phyloP scores from a whole-genome alignment of 306 rosid genomes.

The Parietaria judaica region DNA sequence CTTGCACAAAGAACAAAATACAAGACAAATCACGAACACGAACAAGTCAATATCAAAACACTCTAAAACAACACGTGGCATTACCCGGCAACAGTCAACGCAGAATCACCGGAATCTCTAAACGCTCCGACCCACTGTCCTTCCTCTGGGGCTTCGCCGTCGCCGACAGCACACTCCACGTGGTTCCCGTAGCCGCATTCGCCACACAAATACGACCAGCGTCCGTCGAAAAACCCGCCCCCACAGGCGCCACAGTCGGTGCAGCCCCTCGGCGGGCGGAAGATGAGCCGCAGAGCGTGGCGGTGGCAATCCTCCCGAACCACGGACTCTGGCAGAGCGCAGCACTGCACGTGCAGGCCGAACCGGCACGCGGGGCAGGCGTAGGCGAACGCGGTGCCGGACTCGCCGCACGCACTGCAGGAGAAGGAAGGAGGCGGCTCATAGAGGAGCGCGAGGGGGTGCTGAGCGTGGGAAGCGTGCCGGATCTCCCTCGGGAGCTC shows the following conservation, averaged over 20 bases:
- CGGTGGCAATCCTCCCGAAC: neutral
- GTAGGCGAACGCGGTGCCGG: slow-evolving; percentile 12
- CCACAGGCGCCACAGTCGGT: neutral
- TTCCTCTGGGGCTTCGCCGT: neutral
- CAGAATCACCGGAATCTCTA: neutral
- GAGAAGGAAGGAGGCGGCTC: slow-evolving; percentile 10
- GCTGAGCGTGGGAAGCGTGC: slow-evolving; percentile 18
- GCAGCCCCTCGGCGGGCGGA: neutral
- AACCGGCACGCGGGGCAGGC: slow-evolving; percentile 11
- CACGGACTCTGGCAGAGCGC: slow-evolving; percentile 14
- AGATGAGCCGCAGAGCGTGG: slow-evolving; percentile 13
- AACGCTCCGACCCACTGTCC: neutral
- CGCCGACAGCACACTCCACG: slow-evolving; percentile 10
- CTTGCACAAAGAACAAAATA: too few species aligned
- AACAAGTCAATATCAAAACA: too few species aligned
- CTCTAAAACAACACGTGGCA: too few species aligned
- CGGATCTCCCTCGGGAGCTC: slow-evolving; percentile 15
- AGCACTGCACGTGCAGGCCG: slow-evolving; percentile 15
- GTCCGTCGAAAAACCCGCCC: neutral
- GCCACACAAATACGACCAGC: slow-evolving; percentile 19
- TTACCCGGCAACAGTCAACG: neutral
- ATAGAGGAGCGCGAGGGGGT: slow-evolving; percentile 17
- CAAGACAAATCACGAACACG: too few species aligned
- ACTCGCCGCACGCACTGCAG: slow-evolving; percentile 10
- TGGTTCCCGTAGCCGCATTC: slow-evolving; percentile 12